Conservation (phyloP, 2,329 filamentous ascomycete species). For the Paraphaeosphaeria sporulosa region DNA sequence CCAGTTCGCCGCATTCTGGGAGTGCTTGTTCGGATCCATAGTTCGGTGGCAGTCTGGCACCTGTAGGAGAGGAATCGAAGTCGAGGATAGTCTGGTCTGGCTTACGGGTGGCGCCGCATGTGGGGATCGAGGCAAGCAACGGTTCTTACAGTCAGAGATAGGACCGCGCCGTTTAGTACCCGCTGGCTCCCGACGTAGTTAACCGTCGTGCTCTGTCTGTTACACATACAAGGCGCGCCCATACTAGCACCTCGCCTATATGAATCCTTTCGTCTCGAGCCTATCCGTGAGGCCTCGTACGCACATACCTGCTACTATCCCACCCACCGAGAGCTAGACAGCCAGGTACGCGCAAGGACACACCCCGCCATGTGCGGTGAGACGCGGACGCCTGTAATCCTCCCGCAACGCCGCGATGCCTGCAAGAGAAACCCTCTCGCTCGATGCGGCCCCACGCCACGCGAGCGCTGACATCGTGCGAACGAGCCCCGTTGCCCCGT, state of each 20-base stretch:
- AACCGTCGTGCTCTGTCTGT: not conserved
- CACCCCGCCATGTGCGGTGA: not conserved
- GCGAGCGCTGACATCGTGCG: not conserved
- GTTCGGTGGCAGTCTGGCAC: not conserved
- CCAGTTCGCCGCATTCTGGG: conserved; percentile 1
- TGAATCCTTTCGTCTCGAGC: conserved; percentile 1
- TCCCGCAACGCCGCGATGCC: not conserved
- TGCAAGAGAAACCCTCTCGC: not conserved
- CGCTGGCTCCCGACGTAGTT: too few species aligned
- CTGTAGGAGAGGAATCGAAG: not conserved
- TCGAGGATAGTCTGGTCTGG: not conserved
- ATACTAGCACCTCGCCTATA: not conserved
- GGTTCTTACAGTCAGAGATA: not conserved
- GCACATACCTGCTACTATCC: not conserved
- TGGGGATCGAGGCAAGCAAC: not conserved
- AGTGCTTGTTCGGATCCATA: conserved; percentile 1
- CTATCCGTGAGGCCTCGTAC: not conserved
- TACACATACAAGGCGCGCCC: not conserved
- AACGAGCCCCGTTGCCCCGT: not conserved
- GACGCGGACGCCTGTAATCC: too few species aligned
- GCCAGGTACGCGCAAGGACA: not conserved
- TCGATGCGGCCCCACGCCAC: not conserved
- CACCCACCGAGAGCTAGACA: not conserved
- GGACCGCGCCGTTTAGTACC: not conserved
- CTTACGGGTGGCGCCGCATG: not conserved